These are phyloP conservation scores for Xylaria telfairii DNA, from an alignment of 495 filamentous ascomycete genomes.

Conservation along the genomic window DNA sequence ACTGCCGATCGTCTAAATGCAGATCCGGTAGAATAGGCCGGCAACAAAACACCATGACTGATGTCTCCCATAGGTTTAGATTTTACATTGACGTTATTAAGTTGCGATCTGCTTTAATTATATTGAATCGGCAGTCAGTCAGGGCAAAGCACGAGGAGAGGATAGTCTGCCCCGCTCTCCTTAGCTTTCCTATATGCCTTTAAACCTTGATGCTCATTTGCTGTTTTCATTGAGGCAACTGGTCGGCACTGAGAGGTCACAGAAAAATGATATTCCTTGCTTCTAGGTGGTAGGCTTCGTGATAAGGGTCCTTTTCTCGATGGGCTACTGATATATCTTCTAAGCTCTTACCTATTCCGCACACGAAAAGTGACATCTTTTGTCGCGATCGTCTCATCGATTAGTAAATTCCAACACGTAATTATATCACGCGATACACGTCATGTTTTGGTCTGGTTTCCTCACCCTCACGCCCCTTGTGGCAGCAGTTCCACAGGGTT, in stretches of 20 bases:
- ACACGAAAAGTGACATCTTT: background rate
- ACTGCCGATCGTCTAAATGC: slow-evolving; percentile 16
- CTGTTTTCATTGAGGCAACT: background rate
- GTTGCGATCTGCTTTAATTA: background rate
- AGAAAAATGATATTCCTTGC: background rate
- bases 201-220: background rate
- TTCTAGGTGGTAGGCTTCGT: background rate
- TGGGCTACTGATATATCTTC: background rate
- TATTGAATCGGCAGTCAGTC: background rate
- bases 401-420: background rate
- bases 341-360: background rate
- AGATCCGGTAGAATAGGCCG: slow-evolving; percentile 17
- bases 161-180: background rate
- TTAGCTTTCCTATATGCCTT: background rate
- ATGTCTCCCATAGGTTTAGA: slow-evolving; percentile 1
- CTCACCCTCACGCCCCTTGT: slow-evolving; percentile 23
- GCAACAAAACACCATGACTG: background rate
- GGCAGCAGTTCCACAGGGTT: slow-evolving; percentile 26
- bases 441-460: slow-evolving; percentile 24
- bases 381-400: background rate
- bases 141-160: background rate
- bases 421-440: background rate
- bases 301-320: too few species aligned
- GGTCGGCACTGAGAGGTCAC: too few species aligned
- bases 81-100: background rate